Conservation (phyloP, 2,329 filamentous ascomycete species). For the Monosporascus sp. region DNA sequence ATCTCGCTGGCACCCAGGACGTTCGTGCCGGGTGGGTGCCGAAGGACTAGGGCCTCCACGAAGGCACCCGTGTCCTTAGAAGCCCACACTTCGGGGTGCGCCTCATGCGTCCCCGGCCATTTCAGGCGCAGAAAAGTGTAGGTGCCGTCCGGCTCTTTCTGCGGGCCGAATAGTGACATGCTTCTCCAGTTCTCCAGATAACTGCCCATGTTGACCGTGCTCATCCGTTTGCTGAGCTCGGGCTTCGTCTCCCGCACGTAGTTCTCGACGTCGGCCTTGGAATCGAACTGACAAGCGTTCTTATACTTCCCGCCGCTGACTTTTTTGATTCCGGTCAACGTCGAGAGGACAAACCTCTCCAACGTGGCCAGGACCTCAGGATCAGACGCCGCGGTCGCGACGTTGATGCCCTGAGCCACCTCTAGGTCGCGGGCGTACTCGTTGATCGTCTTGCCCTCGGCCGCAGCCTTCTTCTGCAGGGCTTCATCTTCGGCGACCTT, state of each 20-base stretch:
- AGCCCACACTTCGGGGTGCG: slow-evolving; percentile 5
- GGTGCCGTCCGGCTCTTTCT: slow-evolving; percentile 7
- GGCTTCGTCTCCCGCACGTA: slow-evolving; percentile 5
- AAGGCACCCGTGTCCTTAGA: slow-evolving; percentile 11
- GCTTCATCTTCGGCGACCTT: slow-evolving; percentile 1
- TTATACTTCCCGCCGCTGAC: slow-evolving; percentile 4
- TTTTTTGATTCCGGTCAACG: background rate
- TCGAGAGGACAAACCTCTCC: slow-evolving; percentile 2
- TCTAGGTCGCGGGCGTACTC: slow-evolving; percentile 13
- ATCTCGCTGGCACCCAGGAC: slow-evolving; percentile 5
- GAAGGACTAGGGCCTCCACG: slow-evolving; percentile 9
- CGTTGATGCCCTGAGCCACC: slow-evolving; percentile 12
- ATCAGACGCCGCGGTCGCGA: slow-evolving; percentile 10
- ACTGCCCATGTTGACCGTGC: slow-evolving; percentile 9
- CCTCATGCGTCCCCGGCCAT: background rate
- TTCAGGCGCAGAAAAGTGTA: slow-evolving; percentile 2
- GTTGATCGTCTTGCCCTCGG: slow-evolving; percentile 4
- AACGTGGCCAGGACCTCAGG: slow-evolving; percentile 10
- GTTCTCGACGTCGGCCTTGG: slow-evolving; percentile 2
- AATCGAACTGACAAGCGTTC: slow-evolving; percentile 4
- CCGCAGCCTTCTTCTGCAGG: slow-evolving; percentile 1
- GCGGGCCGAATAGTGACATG: slow-evolving; percentile 4
- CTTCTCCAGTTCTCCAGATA: slow-evolving; percentile 10
- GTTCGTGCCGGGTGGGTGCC: slow-evolving; percentile 6
- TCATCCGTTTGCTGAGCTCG: slow-evolving; percentile 6